These are phyloP conservation scores for Citrullus colocynthis DNA, from an alignment of 306 rosid species.

Conservation along the genomic window DNA sequence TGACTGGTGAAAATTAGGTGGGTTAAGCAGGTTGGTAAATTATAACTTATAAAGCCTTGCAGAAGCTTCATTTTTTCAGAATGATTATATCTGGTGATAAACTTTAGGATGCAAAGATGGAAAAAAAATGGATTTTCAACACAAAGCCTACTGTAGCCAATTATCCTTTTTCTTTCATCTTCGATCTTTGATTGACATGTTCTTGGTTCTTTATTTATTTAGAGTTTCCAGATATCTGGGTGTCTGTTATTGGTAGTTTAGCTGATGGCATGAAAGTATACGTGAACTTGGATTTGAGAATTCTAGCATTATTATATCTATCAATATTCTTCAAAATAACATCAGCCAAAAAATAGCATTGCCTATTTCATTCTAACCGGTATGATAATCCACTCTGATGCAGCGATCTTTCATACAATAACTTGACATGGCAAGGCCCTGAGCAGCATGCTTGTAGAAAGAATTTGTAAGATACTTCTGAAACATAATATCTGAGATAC, in stretches of 20 bases:
- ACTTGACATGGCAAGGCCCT: constrained; percentile 59
- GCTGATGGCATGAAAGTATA: not conserved
- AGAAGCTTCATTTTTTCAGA: not conserved
- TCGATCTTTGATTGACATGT: not conserved
- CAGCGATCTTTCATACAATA: constrained; percentile 95
- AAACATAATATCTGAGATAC: constrained; percentile 4
- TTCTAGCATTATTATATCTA: not conserved
- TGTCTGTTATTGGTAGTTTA: not conserved
- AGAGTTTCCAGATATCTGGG: not conserved
- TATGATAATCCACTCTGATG: constrained; percentile 9
- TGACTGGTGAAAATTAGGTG: not conserved
- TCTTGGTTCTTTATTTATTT: not conserved
- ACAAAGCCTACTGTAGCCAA: not conserved
- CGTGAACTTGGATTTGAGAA: not conserved
- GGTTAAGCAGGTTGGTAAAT: not conserved
- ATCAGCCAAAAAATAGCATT: not conserved
- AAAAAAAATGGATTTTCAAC: not conserved
- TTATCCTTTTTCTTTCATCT: not conserved
- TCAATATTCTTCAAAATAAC: not conserved
- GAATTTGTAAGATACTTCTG: constrained; percentile 29
- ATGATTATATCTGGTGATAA: not conserved
- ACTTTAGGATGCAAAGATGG: not conserved
- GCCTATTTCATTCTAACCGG: not conserved
- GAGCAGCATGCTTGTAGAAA: constrained; percentile 40
- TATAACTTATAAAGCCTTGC: not conserved